These are phyloP conservation scores for Periconia macrospinosa DNA, from an alignment of 2,329 filamentous ascomycete genomes.

Conservation along the genomic window DNA sequence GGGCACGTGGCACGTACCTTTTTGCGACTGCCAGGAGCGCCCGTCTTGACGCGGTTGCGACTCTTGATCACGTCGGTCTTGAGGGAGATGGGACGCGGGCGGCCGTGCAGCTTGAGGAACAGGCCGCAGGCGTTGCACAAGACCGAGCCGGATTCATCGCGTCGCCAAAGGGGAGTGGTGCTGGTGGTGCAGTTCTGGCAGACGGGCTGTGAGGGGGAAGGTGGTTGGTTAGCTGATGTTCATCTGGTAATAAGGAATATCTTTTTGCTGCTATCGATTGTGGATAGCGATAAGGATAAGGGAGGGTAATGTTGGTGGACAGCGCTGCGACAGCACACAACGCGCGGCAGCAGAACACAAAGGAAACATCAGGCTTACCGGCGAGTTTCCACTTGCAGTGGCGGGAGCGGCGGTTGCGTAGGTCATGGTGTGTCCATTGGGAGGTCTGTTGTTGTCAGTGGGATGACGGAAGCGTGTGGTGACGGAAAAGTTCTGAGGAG, in stretches of 20 bases:
- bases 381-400: conserved; percentile 63
- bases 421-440: conserved; percentile 58
- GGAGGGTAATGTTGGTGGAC: conserved; percentile 17
- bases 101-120: conserved; percentile 94
- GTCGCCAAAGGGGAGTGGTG: conserved; percentile 94
- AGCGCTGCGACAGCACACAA: conserved; percentile 41
- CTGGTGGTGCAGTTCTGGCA: conserved; percentile 97
- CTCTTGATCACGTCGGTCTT: conserved; percentile 99
- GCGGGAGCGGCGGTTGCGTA: conserved; percentile 67
- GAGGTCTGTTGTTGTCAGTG: conserved; percentile 36
- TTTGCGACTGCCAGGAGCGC: conserved; percentile 75
- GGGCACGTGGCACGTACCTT: conserved; percentile 63
- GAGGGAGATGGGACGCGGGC: conserved; percentile 88
- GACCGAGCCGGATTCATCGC: conserved; percentile 92
- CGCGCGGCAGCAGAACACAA: conserved; percentile 1
- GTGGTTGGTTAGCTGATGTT: conserved; percentile 43
- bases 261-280: conserved; percentile 38
- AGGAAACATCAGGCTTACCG: conserved; percentile 49
- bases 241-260: conserved; percentile 4
- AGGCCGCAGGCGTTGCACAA: conserved; percentile 98
- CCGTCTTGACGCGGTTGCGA: conserved; percentile 94
- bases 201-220: conserved; percentile 72
- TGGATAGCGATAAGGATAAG: conserved; percentile 51
- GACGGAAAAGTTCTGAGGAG: conserved; percentile 33
- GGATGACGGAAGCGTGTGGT: conserved; percentile 1